Evolutionary conservation across 2,329 filamentous ascomycete species (phyloP).

Genomic region (Aureobasidium vineae): DNA sequence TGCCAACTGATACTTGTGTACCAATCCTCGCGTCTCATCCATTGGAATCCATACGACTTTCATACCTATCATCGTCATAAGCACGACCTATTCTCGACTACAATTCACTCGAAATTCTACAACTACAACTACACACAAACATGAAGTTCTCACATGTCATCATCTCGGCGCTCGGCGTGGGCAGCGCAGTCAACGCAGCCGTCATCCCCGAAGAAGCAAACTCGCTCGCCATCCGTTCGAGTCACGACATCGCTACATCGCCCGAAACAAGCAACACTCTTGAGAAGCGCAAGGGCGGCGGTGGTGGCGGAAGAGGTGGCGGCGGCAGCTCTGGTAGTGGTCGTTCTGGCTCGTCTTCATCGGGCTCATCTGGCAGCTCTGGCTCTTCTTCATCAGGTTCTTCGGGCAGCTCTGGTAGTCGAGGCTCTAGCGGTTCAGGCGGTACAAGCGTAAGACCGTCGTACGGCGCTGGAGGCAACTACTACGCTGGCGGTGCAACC

Average conservation of each 20-base stretch:
- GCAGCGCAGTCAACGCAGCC: slow-evolving; percentile 17
- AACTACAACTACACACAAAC: neutral
- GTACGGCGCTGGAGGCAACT: slow-evolving; percentile 62
- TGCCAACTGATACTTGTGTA: neutral
- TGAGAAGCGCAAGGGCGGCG: slow-evolving; percentile 52
- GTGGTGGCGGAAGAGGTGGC: slow-evolving; percentile 46
- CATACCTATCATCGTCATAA: neutral
- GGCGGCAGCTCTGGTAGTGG: slow-evolving; percentile 33
- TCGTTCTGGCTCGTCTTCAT: slow-evolving; percentile 28
- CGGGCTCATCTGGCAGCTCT: slow-evolving; percentile 23
- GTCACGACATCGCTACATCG: slow-evolving; percentile 3
- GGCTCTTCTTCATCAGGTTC: slow-evolving; percentile 13
- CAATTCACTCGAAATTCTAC: neutral
- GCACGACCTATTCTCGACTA: neutral
- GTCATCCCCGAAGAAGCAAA: slow-evolving; percentile 23
- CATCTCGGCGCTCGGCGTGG: slow-evolving; percentile 11
- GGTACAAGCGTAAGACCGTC: slow-evolving; percentile 58
- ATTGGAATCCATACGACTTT: neutral
- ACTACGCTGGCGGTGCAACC: slow-evolving; percentile 65
- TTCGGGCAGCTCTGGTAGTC: slow-evolving; percentile 25
- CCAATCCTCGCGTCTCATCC: neutral
- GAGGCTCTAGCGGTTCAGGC: slow-evolving; percentile 35
- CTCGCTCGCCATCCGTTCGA: slow-evolving; percentile 13
- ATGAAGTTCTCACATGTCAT: slow-evolving; percentile 20
- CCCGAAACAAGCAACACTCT: slow-evolving; percentile 37